Evolutionary conservation across 2,329 filamentous ascomycete genomes (phyloP), one percentile per base, ranked within the genome.

Genomic region (Scedosporium minutisporum): DNA sequence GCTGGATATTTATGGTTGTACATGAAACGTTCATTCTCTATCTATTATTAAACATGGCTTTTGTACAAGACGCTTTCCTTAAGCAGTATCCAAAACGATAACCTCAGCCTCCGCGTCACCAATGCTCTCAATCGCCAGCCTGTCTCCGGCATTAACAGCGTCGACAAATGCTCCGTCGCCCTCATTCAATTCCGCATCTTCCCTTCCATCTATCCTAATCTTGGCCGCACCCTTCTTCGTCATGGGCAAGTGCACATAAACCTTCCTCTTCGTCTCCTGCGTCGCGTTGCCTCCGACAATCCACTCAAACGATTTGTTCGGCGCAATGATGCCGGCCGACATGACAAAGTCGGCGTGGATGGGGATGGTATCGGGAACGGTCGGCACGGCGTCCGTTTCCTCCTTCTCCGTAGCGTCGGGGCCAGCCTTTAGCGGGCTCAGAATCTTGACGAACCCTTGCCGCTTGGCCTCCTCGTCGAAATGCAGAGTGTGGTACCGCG

Each of bases 281-380:
- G 79, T 81, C 12, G 76, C 80, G 60, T 78, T 78, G 57, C 73
- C 86, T 10, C 92, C 91, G 21, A 93, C 77, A 7, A 80, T 84
- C 83, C 92, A 95, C 68, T 83, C 81, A 64, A 93, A 93, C 51
- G 75, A 81, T 69, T 80, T 80, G 29, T 82, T 80, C 0, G 89
- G 86, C 6, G 79, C 81, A 62, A 96, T 83, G 63, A 96, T 85
- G 6, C 86, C 87, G 0, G 91, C 91, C 42, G 84, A 86, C 90
- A 96, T 95, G 64, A 88, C 86, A 60, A 96, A 82, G 75, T 96
- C 91, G 10, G 91, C 88, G 71, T 96, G 89, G 62, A 96, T 87
- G 6, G 90, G 89, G 66, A 96, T 96, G 0, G 87, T 88, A n/a
- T 78, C 82, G 1, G 81, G 76, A 21, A 89, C 76, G 2, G 75